Percentiles rank a stretch among this genome's conserved stretches.
Conservation (phyloP, 2,329 filamentous ascomycete genomes). For the Penicillium janthinellum region DNA sequence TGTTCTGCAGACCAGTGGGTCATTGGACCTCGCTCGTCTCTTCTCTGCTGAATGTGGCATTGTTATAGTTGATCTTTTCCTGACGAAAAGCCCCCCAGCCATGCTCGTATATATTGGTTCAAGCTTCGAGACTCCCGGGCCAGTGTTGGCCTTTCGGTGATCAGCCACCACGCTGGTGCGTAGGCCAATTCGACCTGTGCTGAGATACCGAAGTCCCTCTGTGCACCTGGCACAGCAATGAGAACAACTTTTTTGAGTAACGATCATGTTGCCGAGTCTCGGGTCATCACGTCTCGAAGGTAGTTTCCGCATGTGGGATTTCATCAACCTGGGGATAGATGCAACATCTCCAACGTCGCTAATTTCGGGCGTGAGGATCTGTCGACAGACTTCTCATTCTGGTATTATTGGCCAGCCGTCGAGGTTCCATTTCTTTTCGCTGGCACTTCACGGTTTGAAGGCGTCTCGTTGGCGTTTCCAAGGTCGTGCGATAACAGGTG, state of each 20-base stretch:
- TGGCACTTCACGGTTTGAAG: background rate
- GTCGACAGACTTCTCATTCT: background rate
- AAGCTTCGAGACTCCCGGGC: slow-evolving; percentile 15
- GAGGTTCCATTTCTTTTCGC: background rate
- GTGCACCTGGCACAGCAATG: slow-evolving; percentile 15
- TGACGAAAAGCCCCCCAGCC: slow-evolving; percentile 18
- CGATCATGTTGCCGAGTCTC: slow-evolving; percentile 19
- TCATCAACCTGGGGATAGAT: slow-evolving; percentile 9
- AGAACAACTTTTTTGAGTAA: slow-evolving; percentile 14
- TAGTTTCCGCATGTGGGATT: background rate
- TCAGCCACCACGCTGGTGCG: slow-evolving; percentile 28
- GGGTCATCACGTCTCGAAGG: slow-evolving; percentile 33
- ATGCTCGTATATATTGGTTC: background rate
- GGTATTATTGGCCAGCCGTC: background rate
- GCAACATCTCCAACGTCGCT: slow-evolving; percentile 33
- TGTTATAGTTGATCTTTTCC: slow-evolving; percentile 9
- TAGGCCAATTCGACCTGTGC: slow-evolving; percentile 23
- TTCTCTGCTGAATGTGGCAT: background rate
- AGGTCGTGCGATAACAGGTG: too few species aligned
- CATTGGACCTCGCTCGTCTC: slow-evolving; percentile 10
- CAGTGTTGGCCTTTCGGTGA: slow-evolving; percentile 16
- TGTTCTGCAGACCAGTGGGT: slow-evolving; percentile 16
- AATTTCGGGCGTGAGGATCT: slow-evolving; percentile 37
- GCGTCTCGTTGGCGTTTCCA: background rate
- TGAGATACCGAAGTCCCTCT: slow-evolving; percentile 32